Conservation (phyloP, 179 eudicot genomes). For the Sideroxylon spinosum region DNA sequence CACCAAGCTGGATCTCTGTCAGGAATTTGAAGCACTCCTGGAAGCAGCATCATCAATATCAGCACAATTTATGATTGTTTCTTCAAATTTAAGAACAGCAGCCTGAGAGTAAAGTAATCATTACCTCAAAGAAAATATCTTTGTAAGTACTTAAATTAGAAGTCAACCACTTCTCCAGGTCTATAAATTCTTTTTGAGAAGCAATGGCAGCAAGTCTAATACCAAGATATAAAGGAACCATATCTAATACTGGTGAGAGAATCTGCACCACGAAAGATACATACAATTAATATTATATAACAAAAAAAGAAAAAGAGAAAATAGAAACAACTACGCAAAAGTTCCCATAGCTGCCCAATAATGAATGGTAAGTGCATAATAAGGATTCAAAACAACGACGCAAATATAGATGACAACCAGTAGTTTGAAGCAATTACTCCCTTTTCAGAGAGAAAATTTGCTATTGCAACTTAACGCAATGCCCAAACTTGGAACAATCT, state of each 20-base stretch:
- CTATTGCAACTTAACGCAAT: background rate
- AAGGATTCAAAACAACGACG: background rate
- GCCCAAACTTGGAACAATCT: background rate
- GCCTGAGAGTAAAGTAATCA: conserved; percentile 6
- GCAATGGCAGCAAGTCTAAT: conserved; percentile 76
- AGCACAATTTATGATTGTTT: background rate
- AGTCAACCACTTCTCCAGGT: conserved; percentile 82
- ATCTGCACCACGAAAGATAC: conserved; percentile 48
- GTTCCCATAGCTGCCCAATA: background rate
- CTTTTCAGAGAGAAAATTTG: background rate
- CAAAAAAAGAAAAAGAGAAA: background rate
- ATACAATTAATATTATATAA: conserved; percentile 9
- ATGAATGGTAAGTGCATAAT: background rate
- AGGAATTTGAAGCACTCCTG: conserved; percentile 79
- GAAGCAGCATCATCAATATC: conserved; percentile 20
- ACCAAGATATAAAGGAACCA: conserved; percentile 61
- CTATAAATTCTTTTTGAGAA: conserved; percentile 65
- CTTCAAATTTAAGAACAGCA: conserved; percentile 6
- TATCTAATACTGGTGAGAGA: conserved; percentile 62
- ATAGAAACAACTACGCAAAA: conserved; percentile 2
- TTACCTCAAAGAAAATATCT: conserved; percentile 70
- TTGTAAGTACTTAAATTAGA: conserved; percentile 44
- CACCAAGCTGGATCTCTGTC: conserved; percentile 49
- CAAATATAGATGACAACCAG: background rate
- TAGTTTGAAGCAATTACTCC: background rate